Base-by-base conservation (phyloP, 2,329 filamentous ascomycete genomes). In the Botrytis aclada region DNA sequence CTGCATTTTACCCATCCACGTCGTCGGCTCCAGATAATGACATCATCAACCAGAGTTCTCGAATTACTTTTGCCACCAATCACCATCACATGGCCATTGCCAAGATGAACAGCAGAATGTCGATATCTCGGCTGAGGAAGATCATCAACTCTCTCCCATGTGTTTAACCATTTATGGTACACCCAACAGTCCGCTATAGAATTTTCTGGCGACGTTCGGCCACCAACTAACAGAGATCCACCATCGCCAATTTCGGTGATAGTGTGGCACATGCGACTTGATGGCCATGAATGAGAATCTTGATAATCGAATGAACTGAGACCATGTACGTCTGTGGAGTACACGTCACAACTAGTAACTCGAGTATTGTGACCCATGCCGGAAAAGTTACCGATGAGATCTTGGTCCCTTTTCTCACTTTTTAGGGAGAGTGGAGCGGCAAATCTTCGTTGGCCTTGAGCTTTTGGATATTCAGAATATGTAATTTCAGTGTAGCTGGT, bases 171-270 rank as follows among this genome's bases (percentile, higher is more conserved):
- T 69, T 86, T 86, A 70, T 87, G 85, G 75, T 91, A 88, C 2
- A 94, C 77, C 93, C 93, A 98, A 77, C 92, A 94, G 80, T 96
- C 93, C 51, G 84, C 84, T 60, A 93, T 84, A 1, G 89, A 89
- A 43, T 86, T 86, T 20, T 89, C 85, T 7, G 95, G 94, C 12
- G 93, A 95, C n/a, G 87, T 86, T 74, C 95, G 88, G 8, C 95
- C 95, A 37, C 95, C 95, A 43, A 88, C 86, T 64, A 97, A 84
- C 18, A 98, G 82, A 74, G 86, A 86, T 25, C 88, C 87, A 34
- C 82, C 81, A 47, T 85, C 83, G 2, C 86, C 86, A 8, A 97
- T 80, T 66, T 89, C 85, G 32, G 92, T 95, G 32, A 94, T 84
- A 0, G 92, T 92, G 81, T 96, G 93, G 77, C 93, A 96, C 85